phyloP scores from a whole-genome alignment of 495 filamentous ascomycete genomes.

The Bacidia rubella region DNA sequence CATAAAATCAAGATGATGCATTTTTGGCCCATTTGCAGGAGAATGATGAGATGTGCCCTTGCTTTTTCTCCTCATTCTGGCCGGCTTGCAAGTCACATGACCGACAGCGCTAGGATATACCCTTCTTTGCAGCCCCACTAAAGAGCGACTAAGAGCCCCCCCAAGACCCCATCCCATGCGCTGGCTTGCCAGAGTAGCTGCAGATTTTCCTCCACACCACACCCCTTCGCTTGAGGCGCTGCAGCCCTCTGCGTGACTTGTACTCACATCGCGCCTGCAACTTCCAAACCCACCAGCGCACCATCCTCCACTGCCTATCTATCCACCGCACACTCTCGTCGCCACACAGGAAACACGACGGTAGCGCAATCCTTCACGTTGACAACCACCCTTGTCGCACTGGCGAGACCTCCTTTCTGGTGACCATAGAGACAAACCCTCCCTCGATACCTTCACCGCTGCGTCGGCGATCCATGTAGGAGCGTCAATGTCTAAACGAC shows the following conservation, averaged over 20 bases:
- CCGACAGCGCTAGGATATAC: too few relatives aligned
- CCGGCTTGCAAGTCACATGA: neutral
- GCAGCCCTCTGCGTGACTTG: conserved; percentile 16
- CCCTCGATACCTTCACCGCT: neutral
- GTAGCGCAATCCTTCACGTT: neutral
- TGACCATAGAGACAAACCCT: neutral
- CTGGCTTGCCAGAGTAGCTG: too few relatives aligned
- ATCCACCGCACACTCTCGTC: neutral
- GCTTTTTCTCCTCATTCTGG: neutral
- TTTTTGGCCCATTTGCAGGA: too few relatives aligned
- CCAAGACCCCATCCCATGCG: conserved; percentile 2
- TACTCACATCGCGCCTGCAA: conserved; percentile 16
- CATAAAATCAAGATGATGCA: too few relatives aligned
- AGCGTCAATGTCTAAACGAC: conserved; percentile 16
- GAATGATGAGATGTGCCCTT: too few relatives aligned
- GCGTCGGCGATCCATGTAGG: conserved; percentile 6
- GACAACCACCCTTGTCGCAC: neutral
- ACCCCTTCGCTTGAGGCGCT: conserved; percentile 7
- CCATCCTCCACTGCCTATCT: neutral
- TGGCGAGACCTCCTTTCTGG: neutral
- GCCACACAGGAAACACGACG: neutral
- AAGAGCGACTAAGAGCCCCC: too few relatives aligned
- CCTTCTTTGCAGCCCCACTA: too few relatives aligned
- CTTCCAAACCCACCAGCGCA: neutral
- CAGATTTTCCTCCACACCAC: conserved; percentile 12